Evolutionary conservation across 1,284 basidiomycete genomes (phyloP).

Genomic region (Cryptococcus sp.): DNA sequence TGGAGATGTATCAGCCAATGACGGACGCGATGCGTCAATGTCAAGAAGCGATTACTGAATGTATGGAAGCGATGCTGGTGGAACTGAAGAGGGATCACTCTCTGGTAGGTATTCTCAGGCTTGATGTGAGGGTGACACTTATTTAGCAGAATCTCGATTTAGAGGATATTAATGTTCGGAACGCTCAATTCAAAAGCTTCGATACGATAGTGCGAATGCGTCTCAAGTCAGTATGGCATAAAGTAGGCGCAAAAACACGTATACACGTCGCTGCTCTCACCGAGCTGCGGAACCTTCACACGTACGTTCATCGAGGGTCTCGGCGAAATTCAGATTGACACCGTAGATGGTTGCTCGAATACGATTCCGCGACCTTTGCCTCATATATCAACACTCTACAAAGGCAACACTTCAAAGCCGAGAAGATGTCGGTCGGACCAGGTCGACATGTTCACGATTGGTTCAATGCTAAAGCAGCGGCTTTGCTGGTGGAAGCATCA

Average conservation of each 20-base stretch:
- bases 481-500: slow-evolving; percentile 66
- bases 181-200: slow-evolving; percentile 91
- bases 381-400: slow-evolving; percentile 83
- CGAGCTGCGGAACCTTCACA: slow-evolving; percentile 75
- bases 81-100: slow-evolving; percentile 88
- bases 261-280: slow-evolving; percentile 86
- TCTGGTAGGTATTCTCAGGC: slow-evolving; percentile 56
- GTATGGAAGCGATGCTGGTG: slow-evolving; percentile 84
- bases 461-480: slow-evolving; percentile 63
- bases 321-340: slow-evolving; percentile 2
- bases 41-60: slow-evolving; percentile 87
- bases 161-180: slow-evolving; percentile 89
- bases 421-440: slow-evolving; percentile 31
- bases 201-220: slow-evolving; percentile 84
- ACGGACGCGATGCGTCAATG: slow-evolving; percentile 85
- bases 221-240: slow-evolving; percentile 93
- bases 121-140: not conserved
- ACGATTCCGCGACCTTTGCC: slow-evolving; percentile 87
- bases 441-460: slow-evolving; percentile 44
- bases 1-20: slow-evolving; percentile 85
- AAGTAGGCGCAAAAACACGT: slow-evolving; percentile 85
- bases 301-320: slow-evolving; percentile 52
- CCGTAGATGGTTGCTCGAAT: slow-evolving; percentile 75
- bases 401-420: slow-evolving; percentile 40
- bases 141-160: slow-evolving; percentile 67